Conservation (phyloP, 768 basidiomycete species). For the Lactifluus volemus region DNA sequence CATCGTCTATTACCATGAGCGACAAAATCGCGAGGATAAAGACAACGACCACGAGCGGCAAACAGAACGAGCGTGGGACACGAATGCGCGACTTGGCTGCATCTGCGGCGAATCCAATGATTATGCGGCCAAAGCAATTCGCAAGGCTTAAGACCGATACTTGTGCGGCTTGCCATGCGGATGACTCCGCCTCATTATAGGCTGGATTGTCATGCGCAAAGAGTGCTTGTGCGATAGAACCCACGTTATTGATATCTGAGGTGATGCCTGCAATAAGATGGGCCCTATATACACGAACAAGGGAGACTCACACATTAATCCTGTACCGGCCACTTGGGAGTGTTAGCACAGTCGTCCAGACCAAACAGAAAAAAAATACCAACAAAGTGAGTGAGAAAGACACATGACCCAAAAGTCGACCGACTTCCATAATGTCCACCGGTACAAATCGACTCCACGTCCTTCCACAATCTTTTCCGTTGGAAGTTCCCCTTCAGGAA, state of each 20-base stretch:
- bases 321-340: conserved; percentile 55
- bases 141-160: conserved; percentile 76
- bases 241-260: conserved; percentile 80
- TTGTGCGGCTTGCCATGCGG: conserved; percentile 74
- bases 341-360: not conserved
- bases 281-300: not conserved
- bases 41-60: conserved; percentile 54
- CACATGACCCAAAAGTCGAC: conserved; percentile 61
- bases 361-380: conserved; percentile 22
- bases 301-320: conserved; percentile 56
- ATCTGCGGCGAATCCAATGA: conserved; percentile 70
- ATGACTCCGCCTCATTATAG: conserved; percentile 61
- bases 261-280: conserved; percentile 2
- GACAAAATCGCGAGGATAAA: conserved; percentile 69
- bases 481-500: not conserved
- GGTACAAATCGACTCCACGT: conserved; percentile 42
- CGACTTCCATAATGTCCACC: conserved; percentile 40
- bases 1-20: conserved; percentile 45
- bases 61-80: conserved; percentile 59
- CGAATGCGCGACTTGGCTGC: conserved; percentile 45
- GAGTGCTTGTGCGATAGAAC: conserved; percentile 62
- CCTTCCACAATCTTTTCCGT: conserved; percentile 14
- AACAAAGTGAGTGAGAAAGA: conserved; percentile 46
- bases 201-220: conserved; percentile 49
- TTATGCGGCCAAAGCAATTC: conserved; percentile 71